phyloP scores from a whole-genome alignment of 495 filamentous ascomycete species.

The Hypoxylon rickii region DNA sequence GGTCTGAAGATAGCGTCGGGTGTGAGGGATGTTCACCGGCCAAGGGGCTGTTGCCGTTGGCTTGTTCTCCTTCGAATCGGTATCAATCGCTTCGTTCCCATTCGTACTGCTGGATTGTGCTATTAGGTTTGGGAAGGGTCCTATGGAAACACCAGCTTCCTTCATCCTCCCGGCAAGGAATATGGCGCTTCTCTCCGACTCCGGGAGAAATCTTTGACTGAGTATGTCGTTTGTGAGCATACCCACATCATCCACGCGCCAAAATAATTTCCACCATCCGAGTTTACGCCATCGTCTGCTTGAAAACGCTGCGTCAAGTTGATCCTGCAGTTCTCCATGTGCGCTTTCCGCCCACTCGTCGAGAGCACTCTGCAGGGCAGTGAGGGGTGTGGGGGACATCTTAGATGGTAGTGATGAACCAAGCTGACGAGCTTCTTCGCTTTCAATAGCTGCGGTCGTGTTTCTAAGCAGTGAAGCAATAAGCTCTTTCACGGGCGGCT shows the following conservation, averaged over 20 bases:
- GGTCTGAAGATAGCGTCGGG: constrained; percentile 63
- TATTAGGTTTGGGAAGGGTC: constrained; percentile 38
- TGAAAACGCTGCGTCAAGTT: constrained; percentile 74
- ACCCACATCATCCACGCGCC: constrained; percentile 88
- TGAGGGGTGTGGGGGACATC: constrained; percentile 48
- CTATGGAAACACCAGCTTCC: constrained; percentile 60
- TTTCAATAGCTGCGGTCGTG: constrained; percentile 57
- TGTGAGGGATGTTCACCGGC: constrained; percentile 57
- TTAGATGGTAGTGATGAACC: constrained; percentile 31
- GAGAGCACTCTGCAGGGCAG: constrained; percentile 61
- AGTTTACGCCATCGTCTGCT: constrained; percentile 73
- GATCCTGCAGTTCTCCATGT: constrained; percentile 79
- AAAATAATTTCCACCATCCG: constrained; percentile 94
- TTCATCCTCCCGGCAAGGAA: constrained; percentile 80
- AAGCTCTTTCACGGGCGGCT: constrained; percentile 65
- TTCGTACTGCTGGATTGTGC: constrained; percentile 3
- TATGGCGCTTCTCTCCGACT: constrained; percentile 74
- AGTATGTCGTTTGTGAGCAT: constrained; percentile 80
- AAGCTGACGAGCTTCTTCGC: constrained; percentile 51
- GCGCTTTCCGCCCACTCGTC: constrained; percentile 74
- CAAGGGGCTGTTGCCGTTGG: constrained; percentile 35
- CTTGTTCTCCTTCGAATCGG: constrained; percentile 3
- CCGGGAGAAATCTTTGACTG: constrained; percentile 69
- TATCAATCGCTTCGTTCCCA: background rate
- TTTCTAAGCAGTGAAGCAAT: constrained; percentile 68